Base-by-base conservation (phyloP, 2,329 filamentous ascomycete genomes). In the Cladobotryum protrusum region DNA sequence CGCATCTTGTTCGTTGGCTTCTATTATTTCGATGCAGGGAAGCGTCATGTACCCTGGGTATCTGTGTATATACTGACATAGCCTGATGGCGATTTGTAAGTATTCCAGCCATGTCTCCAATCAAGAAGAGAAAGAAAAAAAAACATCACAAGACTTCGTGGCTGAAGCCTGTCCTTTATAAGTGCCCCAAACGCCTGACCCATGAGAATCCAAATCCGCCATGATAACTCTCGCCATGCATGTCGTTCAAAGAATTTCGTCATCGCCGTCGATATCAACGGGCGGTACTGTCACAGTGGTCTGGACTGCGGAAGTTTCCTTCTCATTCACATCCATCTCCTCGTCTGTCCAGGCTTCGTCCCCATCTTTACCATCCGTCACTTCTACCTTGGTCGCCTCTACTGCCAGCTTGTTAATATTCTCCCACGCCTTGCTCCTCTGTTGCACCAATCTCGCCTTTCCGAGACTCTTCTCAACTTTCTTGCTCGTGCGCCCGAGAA, bases 381-480 rank as follows among this genome's bases (percentile, higher is more conserved):
- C 51, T 4, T 57, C 61, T 18, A 50, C 55, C 15, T 56, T 56
- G 1, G 48, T 57, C 18, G 56, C 59, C 43, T 54, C 56, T 18
- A 59, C 61, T 3, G 57, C 60, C 40, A 61, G 59, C 52, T 62
- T 72, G 62, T 83, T 84, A 57, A 83, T 69, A 7, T 80, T 75
- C 2, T 82, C 78, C 81, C 81, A 84, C 4, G 67, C 67, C 62
- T 78, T 78, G 17, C 71, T 70, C 53, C 81, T 67, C 39, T 67
- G 61, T 56, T 79, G 72, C 8, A 81, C 71, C 14, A 57, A 67
- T 50, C 69, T 68, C 1, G 74, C 72, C 45, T 74, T 68, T 11
- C 65, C 71, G 56, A 78, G 71, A 63, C 79, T 83, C 65, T 72
- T 75, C 62, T 76, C 68, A 32, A 81, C 67, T 67, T 82, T 83